Evolutionary conservation across 75 land plant genomes (phyloP).

Genomic region (Pinus albicaulis): DNA sequence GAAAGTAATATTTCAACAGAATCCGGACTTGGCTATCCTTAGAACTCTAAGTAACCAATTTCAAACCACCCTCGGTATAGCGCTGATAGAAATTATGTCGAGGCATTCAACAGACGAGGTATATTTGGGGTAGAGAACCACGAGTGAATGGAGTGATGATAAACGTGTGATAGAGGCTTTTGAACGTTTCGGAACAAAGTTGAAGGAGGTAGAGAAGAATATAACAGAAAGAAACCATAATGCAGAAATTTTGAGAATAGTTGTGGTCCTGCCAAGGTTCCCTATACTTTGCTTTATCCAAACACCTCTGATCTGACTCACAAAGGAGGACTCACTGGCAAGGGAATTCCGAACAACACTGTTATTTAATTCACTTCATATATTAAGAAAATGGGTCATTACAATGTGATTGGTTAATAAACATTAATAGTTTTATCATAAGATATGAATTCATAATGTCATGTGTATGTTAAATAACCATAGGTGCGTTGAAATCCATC

Average conservation of each 20-base stretch:
- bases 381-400: too few species aligned
- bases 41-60: not conserved
- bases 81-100: slow-evolving; percentile 58
- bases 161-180: not conserved
- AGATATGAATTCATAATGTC: too few species aligned
- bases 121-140: slow-evolving; percentile 56
- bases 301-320: not conserved
- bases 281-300: not conserved
- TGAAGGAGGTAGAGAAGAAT: not conserved
- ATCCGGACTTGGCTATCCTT: not conserved
- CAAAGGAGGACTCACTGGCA: not conserved
- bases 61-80: not conserved
- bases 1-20: too few species aligned
- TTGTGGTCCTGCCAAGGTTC: not conserved
- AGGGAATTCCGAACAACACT: not conserved
- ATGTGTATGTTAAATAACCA: too few species aligned
- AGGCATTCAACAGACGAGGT: slow-evolving; percentile 78
- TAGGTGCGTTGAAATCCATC: too few species aligned
- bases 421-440: too few species aligned
- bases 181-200: not conserved
- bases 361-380: not conserved
- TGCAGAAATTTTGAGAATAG: not conserved
- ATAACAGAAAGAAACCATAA: not conserved
- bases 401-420: not conserved
- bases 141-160: slow-evolving; percentile 16